phyloP scores from a whole-genome alignment of 2,329 filamentous ascomycete genomes.

The Aspergillus tubingensis region DNA sequence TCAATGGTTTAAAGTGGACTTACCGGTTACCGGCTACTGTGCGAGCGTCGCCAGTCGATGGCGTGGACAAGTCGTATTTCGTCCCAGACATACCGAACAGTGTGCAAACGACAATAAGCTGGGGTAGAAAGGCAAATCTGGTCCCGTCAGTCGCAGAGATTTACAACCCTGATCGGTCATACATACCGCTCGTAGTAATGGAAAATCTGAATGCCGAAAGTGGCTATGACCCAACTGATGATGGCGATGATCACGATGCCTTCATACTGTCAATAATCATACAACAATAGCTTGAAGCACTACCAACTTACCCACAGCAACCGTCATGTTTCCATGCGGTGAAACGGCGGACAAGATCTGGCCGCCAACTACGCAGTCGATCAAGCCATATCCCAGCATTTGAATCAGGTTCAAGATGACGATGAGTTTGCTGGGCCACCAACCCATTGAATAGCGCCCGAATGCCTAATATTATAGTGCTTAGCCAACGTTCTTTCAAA shows the following conservation, averaged over 20 bases:
- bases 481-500: neutral
- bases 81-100: constrained; percentile 63
- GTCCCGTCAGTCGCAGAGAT: constrained; percentile 16
- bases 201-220: constrained; percentile 68
- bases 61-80: constrained; percentile 58
- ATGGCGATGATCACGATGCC: constrained; percentile 64
- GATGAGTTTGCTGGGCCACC: constrained; percentile 65
- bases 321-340: constrained; percentile 57
- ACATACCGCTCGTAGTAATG: constrained; percentile 66
- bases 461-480: constrained; percentile 46
- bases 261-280: constrained; percentile 17
- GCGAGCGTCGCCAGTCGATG: constrained; percentile 53
- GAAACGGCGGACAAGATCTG: constrained; percentile 69
- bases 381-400: constrained; percentile 62
- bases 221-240: constrained; percentile 64
- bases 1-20: neutral
- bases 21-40: constrained; percentile 54
- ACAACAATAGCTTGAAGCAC: too few species aligned
- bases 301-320: constrained; percentile 58
- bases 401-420: constrained; percentile 65
- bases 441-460: constrained; percentile 64
- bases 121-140: constrained; percentile 65
- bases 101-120: constrained; percentile 62
- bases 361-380: constrained; percentile 67
- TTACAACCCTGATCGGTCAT: neutral